These are phyloP conservation scores for Hymenoscyphus repandus DNA, from an alignment of 2,329 filamentous ascomycete genomes.

Conservation along the genomic window DNA sequence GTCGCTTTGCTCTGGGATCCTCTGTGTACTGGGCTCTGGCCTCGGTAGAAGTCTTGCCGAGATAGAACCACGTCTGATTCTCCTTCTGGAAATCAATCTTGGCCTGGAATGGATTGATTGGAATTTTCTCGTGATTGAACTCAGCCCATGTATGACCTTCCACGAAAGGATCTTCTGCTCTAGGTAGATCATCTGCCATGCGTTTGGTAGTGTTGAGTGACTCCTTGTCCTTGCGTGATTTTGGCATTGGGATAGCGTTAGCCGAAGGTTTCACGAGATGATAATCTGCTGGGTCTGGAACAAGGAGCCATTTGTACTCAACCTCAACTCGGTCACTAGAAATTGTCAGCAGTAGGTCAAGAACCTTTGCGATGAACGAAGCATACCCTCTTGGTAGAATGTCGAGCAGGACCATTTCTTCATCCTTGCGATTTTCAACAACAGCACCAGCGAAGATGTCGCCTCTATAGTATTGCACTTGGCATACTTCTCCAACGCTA, in stretches of 20 bases:
- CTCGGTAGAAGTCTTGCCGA: constrained; percentile 82
- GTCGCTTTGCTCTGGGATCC: constrained; percentile 52
- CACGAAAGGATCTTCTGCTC: constrained; percentile 62
- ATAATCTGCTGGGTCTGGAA: constrained; percentile 66
- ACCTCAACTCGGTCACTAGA: constrained; percentile 67
- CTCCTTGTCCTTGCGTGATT: constrained; percentile 56
- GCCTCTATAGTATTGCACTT: constrained; percentile 76
- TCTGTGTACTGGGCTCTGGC: constrained; percentile 88
- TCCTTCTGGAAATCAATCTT: constrained; percentile 68
- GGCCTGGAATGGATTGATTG: constrained; percentile 53
- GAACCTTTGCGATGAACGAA: constrained; percentile 4
- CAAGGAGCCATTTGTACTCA: constrained; percentile 77
- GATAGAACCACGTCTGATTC: constrained; percentile 81
- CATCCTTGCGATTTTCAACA: constrained; percentile 72
- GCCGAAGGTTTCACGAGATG: constrained; percentile 69
- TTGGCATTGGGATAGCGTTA: constrained; percentile 66
- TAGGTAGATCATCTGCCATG: constrained; percentile 54
- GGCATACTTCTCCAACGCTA: constrained; percentile 70
- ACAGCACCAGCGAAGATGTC: constrained; percentile 91
- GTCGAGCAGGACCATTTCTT: constrained; percentile 73
- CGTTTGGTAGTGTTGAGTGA: constrained; percentile 62
- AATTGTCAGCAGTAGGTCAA: constrained; percentile 36
- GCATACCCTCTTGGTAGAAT: constrained; percentile 79
- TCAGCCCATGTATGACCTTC: constrained; percentile 71
- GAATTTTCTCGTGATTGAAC: constrained; percentile 60